Evolutionary conservation across 192 early-diverging fungal species (phyloP).

Genomic region (Umbelopsis ramanniana): DNA sequence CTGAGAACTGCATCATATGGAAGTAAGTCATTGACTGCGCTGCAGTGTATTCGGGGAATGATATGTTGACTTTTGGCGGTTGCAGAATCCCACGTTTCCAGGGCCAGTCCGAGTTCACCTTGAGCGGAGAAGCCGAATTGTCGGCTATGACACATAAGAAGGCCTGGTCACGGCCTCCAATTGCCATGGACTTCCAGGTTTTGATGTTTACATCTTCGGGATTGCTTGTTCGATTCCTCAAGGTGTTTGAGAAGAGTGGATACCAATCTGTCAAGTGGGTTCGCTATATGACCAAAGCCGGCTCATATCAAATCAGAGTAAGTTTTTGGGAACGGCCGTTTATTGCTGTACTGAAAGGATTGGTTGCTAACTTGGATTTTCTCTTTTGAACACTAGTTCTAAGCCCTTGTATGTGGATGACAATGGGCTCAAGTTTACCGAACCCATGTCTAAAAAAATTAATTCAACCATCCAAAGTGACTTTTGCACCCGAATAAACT

Average conservation of each 20-base stretch:
- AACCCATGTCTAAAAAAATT: no score
- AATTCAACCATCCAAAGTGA: no score
- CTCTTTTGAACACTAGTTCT: no score
- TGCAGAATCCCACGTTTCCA: conserved; percentile 88
- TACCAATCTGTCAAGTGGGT: conserved; percentile 99
- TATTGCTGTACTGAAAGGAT: no score
- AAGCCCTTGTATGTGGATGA: no score
- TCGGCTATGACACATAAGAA: conserved; percentile 83
- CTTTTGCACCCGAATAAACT: background rate
- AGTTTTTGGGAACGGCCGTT: conserved; percentile 7
- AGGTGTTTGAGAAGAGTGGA: conserved; percentile 96
- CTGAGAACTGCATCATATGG: conserved; percentile 95
- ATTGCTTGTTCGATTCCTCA: conserved; percentile 93
- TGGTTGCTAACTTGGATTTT: no score
- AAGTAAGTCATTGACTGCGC: conserved; percentile 69
- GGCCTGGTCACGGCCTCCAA: conserved; percentile 95
- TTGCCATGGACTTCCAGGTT: conserved; percentile 91
- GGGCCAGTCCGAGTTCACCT: conserved; percentile 82
- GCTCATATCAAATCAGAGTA: conserved; percentile 81
- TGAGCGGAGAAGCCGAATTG: conserved; percentile 84
- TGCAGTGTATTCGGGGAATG: no score
- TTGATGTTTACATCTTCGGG: conserved; percentile 99
- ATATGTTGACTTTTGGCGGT: conserved; percentile 1
- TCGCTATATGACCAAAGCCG: conserved; percentile 97
- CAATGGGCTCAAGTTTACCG: no score